Evolutionary conservation across 768 basidiomycete species (phyloP), one percentile per base, ranked within the genome.

Genomic region (Leccinum boreale): DNA sequence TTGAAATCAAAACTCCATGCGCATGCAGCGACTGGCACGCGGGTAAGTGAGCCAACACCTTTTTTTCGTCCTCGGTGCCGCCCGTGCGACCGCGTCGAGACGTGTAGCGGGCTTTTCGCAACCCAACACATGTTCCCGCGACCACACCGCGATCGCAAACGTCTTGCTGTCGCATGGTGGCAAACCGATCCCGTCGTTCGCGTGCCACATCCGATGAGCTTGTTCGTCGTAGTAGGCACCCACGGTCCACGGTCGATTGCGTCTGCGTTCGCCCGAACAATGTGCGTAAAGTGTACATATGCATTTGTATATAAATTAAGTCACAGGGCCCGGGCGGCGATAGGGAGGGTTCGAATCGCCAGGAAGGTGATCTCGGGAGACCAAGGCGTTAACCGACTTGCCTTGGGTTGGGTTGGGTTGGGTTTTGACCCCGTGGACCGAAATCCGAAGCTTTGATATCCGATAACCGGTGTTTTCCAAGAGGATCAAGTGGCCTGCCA

Each of bases 361-460:
- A 59, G 48, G 51, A 52, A 57, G 45, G 57, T 54, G 62, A 65
- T 68, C 59, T 72, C 68, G 66, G 64, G 64, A 71, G n/a, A 42
- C 9, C 67, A 26, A 57, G 56, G 50, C 31, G 24, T 63, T 45
- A 48, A 26, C 26, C 33, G 57, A 50, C 50, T 29, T 28, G 47
- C 21, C 48, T 28, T 26, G 49, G 54, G 52, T 24, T 47, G 55
- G 5, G 0, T 31, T 17, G 42, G 14, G 46, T 19, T 46, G 45
- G 11, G 23, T 44, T 44, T 35, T 14, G 33, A 19, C n/a, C 9
- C 39, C 50, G n/a, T n/a, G n/a, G n/a, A n/a, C 64, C 62, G 53
- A 49, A 28, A 12, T 46, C 57, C 59, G 57, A 35, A 35, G n/a
- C n/a, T 8, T 15, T 23, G 21, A 33, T 44, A 57, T 39, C 57